Conservation (phyloP, 441 rosid genomes). For the Lagerstroemia fauriei region DNA sequence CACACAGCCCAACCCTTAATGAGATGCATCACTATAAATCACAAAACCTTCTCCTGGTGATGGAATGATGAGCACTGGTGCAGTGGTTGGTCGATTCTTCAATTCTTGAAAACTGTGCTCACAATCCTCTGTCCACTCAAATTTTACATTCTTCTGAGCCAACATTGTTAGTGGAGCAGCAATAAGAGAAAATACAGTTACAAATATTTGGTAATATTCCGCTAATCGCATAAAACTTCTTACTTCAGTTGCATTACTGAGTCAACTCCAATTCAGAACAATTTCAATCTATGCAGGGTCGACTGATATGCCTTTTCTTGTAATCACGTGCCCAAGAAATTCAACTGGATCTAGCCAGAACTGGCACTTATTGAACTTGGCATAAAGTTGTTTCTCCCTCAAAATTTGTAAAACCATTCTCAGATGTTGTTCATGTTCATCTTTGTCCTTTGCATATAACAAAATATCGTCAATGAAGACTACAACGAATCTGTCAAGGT, state of each 20-base stretch:
- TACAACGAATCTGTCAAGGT: neutral
- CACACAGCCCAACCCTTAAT: neutral
- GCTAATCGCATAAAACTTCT: neutral
- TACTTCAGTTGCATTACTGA: neutral
- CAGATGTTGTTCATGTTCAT: neutral
- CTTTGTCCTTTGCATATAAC: neutral
- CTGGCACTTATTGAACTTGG: neutral
- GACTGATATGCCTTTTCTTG: neutral
- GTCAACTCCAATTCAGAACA: neutral
- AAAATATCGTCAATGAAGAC: slow-evolving; percentile 4
- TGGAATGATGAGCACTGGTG: neutral
- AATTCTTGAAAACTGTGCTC: neutral
- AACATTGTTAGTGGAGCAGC: neutral
- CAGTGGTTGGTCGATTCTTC: neutral
- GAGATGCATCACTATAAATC: slow-evolving; percentile 1
- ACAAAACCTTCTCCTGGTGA: neutral
- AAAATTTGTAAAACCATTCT: neutral
- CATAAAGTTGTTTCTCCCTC: neutral
- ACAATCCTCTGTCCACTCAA: neutral
- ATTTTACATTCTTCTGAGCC: neutral
- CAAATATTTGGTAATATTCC: neutral
- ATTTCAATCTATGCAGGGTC: neutral
- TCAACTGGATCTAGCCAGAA: neutral
- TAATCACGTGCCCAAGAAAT: neutral
- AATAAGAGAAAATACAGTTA: neutral